Conservation (phyloP, 768 basidiomycete genomes). For the Scleroderma citrinum region DNA sequence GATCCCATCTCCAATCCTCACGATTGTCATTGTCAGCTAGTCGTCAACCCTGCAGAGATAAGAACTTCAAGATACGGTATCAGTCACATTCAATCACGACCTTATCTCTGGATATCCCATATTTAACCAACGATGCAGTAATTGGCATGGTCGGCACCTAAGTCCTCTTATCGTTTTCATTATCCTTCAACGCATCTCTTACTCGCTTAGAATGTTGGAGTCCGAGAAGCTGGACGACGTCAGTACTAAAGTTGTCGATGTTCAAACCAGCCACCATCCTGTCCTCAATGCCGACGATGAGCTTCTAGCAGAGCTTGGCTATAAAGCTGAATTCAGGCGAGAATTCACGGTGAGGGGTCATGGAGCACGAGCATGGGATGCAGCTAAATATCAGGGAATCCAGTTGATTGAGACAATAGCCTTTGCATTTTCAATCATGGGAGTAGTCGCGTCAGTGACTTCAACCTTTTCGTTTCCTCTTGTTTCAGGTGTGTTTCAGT, state of each 20-base stretch:
- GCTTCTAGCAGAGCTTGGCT: slow-evolving; percentile 60
- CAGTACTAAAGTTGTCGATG: slow-evolving; percentile 7
- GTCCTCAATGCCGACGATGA: slow-evolving; percentile 47
- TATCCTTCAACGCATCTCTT: not conserved
- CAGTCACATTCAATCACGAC: not conserved
- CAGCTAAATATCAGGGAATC: slow-evolving; percentile 1
- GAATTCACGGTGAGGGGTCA: slow-evolving; percentile 57
- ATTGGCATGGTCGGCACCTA: not conserved
- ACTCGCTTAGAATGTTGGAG: slow-evolving; percentile 11
- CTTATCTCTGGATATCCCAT: not conserved
- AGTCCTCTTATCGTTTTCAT: not conserved
- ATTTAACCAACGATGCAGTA: not conserved
- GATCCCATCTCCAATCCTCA: too few species aligned
- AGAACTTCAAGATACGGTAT: not conserved
- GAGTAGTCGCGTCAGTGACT: slow-evolving; percentile 61
- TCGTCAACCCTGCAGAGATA: not conserved
- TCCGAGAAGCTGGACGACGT: slow-evolving; percentile 14
- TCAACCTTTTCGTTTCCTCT: slow-evolving; percentile 63
- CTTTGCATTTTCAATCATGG: slow-evolving; percentile 69
- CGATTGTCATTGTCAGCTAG: too few species aligned
- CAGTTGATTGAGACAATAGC: slow-evolving; percentile 58
- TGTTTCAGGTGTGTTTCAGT: slow-evolving; percentile 41
- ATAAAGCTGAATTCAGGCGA: slow-evolving; percentile 66
- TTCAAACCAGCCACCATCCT: slow-evolving; percentile 10
- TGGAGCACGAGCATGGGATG: not conserved